Evolutionary conservation across 1,284 basidiomycete species (phyloP).

Genomic region (Pholiota adiposa): DNA sequence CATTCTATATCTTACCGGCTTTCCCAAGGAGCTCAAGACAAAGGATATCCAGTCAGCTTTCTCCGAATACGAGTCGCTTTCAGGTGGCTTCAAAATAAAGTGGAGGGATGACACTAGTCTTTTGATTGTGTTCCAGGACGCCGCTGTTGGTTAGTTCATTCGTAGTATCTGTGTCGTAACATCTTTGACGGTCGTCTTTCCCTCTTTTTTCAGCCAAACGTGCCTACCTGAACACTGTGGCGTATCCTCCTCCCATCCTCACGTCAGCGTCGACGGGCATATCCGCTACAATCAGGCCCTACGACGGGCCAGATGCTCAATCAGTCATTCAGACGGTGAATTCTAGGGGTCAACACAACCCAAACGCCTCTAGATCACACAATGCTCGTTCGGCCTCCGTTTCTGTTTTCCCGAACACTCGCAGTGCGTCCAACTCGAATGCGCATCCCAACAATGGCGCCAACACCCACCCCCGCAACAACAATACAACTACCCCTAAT

Average conservation of each 20-base stretch:
- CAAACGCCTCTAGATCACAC: slow-evolving; percentile 65
- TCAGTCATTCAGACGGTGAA: slow-evolving; percentile 89
- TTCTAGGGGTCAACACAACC: slow-evolving; percentile 65
- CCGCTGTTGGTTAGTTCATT: slow-evolving; percentile 70
- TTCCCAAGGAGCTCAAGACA: slow-evolving; percentile 95
- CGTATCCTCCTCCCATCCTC: slow-evolving; percentile 80
- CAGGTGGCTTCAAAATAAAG: slow-evolving; percentile 97
- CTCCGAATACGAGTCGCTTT: slow-evolving; percentile 84
- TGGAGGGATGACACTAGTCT: slow-evolving; percentile 98
- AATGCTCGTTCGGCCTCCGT: slow-evolving; percentile 72
- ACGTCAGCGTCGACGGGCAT: slow-evolving; percentile 56
- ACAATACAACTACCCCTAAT: slow-evolving; percentile 38
- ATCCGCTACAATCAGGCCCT: slow-evolving; percentile 77
- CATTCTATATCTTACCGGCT: slow-evolving; percentile 90
- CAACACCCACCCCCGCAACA: slow-evolving; percentile 35
- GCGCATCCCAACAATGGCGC: slow-evolving; percentile 45
- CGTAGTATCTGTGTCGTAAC: not conserved
- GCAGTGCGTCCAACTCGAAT: slow-evolving; percentile 41
- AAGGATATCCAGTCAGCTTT: slow-evolving; percentile 94
- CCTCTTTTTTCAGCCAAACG: slow-evolving; percentile 64
- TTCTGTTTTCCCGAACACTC: slow-evolving; percentile 60
- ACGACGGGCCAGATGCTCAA: slow-evolving; percentile 94
- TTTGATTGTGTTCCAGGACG: slow-evolving; percentile 92
- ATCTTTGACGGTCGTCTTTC: not conserved
- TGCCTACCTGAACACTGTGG: slow-evolving; percentile 89